Evolutionary conservation across 192 early-diverging fungal genomes (phyloP), one percentile per base, ranked within the genome.

Genomic region (Coemansia sp.): DNA sequence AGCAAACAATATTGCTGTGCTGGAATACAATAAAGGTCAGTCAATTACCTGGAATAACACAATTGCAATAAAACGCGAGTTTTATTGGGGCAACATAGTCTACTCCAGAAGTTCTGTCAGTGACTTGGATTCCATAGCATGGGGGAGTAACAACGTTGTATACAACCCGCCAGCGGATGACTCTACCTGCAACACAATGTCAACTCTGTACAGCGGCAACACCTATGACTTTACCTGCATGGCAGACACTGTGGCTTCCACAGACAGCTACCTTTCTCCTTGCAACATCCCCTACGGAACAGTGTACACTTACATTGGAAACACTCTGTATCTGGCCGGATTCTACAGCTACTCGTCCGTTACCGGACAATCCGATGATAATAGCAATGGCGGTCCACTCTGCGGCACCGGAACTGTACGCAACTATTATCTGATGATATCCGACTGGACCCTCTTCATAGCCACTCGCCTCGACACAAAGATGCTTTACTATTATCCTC

Each of bases 1-100:
- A 13, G 65, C 69, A 55, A 74, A 74, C 66, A 80, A 80, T 22
- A 68, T 80, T 42, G 77, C 77, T 0, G 51, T 68, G 1, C 60
- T 77, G 12, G 40, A 65, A 41, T 77, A 67, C 42, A 60, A 59
- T 39, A 60, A 46, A 11, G 51, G 43, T 36, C 22, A 41, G 12
- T 59, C 41, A 60, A 48, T 36, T 21, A 70, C 65, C 19, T 59
- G 54, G 12, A 55, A 37, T 0, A 49, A 67, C 54, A 49, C 15
- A 10, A 15, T 22, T 8, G 65, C 61, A 12, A 62, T 56, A 52
- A 59, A 16, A 8, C 36, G n/a, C 22, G 21, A 60, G 5, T 46
- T 51, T 8, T 69, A 69, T 58, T 59, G 55, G 39, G 46, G 64
- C 13, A 36, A 19, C 32, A 41, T 16, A 19, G 12, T 66, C 52